These are phyloP conservation scores for Candida hispaniensis DNA, from an alignment of 805 yeast genomes.

Conservation along the genomic window DNA sequence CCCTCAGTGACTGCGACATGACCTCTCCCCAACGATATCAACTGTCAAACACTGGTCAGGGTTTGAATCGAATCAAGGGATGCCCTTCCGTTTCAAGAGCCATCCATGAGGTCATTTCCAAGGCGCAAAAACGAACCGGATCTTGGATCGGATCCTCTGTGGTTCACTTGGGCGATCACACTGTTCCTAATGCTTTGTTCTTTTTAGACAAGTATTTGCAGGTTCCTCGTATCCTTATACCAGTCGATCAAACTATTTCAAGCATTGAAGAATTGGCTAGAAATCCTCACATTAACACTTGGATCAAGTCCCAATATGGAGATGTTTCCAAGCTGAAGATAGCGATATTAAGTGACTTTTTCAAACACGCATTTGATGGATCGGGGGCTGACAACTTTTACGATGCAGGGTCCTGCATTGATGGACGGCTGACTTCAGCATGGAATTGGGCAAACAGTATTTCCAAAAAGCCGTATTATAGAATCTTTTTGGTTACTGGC, in stretches of 20 bases:
- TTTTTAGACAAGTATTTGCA: constrained; percentile 72
- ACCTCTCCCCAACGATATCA: constrained; percentile 43
- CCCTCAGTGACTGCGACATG: constrained; percentile 62
- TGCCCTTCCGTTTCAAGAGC: constrained; percentile 60
- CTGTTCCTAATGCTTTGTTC: constrained; percentile 73
- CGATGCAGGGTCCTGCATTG: constrained; percentile 77
- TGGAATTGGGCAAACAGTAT: constrained; percentile 76
- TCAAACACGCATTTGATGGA: constrained; percentile 58
- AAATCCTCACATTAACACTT: constrained; percentile 39
- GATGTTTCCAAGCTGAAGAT: constrained; percentile 42
- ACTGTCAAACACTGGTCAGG: constrained; percentile 68
- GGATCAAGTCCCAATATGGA: constrained; percentile 50
- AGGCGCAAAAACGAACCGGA: constrained; percentile 51
- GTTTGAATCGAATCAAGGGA: constrained; percentile 62
- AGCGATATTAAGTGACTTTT: constrained; percentile 40
- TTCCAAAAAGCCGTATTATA: constrained; percentile 53
- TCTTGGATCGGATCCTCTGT: constrained; percentile 75
- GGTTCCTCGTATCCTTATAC: constrained; percentile 66
- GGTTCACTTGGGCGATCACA: constrained; percentile 71
- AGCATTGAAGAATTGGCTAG: constrained; percentile 43
- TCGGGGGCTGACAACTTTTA: constrained; percentile 77
- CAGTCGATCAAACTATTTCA: constrained; percentile 49
- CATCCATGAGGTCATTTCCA: constrained; percentile 58
- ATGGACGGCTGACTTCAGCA: constrained; percentile 69
- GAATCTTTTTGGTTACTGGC: constrained; percentile 53